Evolutionary conservation across 2,329 filamentous ascomycete species (phyloP).

Genomic region (Lomentospora prolificans): DNA sequence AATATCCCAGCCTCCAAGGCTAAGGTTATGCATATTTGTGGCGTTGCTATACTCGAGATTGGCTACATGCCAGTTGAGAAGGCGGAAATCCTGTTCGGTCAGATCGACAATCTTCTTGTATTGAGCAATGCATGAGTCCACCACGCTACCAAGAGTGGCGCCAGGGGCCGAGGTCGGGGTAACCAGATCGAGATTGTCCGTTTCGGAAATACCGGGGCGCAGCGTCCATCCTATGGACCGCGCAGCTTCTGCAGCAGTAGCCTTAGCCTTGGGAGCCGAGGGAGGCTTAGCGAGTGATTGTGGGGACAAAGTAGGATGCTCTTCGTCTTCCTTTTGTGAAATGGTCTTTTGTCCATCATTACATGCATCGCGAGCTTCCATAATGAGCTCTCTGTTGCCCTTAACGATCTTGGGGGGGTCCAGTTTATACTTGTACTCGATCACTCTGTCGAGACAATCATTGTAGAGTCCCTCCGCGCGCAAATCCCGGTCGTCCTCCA

Average conservation of each 20-base stretch:
- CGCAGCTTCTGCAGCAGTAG: slow-evolving; percentile 60
- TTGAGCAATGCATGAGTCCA: slow-evolving; percentile 84
- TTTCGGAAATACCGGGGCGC: slow-evolving; percentile 50
- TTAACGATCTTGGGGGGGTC: slow-evolving; percentile 62
- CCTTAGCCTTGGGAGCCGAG: not conserved
- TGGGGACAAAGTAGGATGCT: slow-evolving; percentile 45
- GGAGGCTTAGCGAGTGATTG: slow-evolving; percentile 25
- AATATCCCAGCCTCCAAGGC: slow-evolving; percentile 88
- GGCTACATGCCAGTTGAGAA: slow-evolving; percentile 97
- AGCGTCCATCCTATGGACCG: slow-evolving; percentile 75
- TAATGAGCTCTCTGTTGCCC: slow-evolving; percentile 72
- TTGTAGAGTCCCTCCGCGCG: slow-evolving; percentile 90
- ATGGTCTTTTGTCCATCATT: slow-evolving; percentile 64
- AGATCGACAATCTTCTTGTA: slow-evolving; percentile 78
- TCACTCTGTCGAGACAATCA: slow-evolving; percentile 84
- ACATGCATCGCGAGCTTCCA: slow-evolving; percentile 69
- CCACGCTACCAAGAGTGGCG: slow-evolving; percentile 78
- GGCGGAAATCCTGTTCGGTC: slow-evolving; percentile 73
- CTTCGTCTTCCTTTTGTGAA: slow-evolving; percentile 58
- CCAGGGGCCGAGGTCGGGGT: slow-evolving; percentile 49
- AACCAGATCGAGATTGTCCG: slow-evolving; percentile 63
- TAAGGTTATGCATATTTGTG: slow-evolving; percentile 75
- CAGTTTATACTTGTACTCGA: slow-evolving; percentile 76
- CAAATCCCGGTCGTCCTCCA: slow-evolving; percentile 68
- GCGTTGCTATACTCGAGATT: slow-evolving; percentile 98